phyloP scores from a whole-genome alignment of 345 rosid species.

The Corymbia maculata region DNA sequence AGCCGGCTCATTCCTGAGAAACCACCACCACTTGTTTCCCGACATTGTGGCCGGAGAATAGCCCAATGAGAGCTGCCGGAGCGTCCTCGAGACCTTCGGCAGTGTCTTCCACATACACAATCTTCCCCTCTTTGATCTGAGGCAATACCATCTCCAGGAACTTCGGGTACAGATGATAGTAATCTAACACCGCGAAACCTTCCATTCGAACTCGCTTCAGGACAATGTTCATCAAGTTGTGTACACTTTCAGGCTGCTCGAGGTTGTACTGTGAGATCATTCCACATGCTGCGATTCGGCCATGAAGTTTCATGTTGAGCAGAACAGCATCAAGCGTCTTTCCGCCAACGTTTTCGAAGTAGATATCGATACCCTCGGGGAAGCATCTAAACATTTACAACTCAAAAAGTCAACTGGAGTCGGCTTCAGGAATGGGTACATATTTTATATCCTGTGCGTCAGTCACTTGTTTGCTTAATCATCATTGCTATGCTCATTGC shows the following conservation, averaged over 20 bases:
- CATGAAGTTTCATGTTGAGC: constrained; percentile 6
- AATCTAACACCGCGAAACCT: constrained; percentile 2
- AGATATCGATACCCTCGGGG: constrained; percentile 25
- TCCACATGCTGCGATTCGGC: constrained; percentile 6
- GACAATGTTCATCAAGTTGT: not conserved
- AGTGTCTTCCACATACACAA: constrained; percentile 15
- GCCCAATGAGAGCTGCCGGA: constrained; percentile 13
- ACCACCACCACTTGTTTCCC: constrained; percentile 22
- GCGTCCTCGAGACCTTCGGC: constrained; percentile 14
- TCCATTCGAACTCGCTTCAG: constrained; percentile 1
- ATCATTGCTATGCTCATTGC: not conserved
- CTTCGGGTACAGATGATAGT: constrained; percentile 9
- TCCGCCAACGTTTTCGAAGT: constrained; percentile 24
- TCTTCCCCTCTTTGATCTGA: constrained; percentile 13
- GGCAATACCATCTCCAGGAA: constrained; percentile 9
- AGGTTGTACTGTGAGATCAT: constrained; percentile 22
- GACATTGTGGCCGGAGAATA: constrained; percentile 13
- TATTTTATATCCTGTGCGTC: not conserved
- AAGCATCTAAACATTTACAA: constrained; percentile 4
- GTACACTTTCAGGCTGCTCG: not conserved
- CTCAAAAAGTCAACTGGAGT: not conserved
- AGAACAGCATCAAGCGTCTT: constrained; percentile 23
- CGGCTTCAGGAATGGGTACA: not conserved
- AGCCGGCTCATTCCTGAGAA: constrained; percentile 3
- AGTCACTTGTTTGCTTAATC: not conserved